Base-by-base conservation (phyloP, 202 grass and related monocot species). In the Musa balbisiana region DNA sequence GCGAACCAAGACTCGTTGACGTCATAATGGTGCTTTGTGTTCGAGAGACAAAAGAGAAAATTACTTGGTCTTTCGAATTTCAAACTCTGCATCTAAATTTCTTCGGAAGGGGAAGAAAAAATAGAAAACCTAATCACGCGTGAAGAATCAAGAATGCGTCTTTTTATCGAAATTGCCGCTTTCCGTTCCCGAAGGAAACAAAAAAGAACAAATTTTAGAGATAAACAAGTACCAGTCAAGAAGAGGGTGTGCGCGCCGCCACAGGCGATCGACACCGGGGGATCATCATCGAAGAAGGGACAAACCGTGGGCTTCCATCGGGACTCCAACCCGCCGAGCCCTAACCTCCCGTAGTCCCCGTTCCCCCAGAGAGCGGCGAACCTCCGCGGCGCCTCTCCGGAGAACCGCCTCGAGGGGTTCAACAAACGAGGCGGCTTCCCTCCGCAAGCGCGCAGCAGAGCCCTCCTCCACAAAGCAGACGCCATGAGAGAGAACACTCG, bases 161-260 rank as follows among this genome's bases (percentile, higher is more conserved):
- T 4, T 5, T 43, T 43, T 43, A 43, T 43, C 4, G 5, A 43
- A 10, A 66, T 23, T 3, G 23, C 9, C 23, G 25, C 63, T 12
- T 66, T 65, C 12, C 29, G 14, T 69, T 29, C 9, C 9, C 8
- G 13, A 65, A 19, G 55, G 50, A 13, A 55, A 59, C 19, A 55
- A 11, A 33, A 71, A 22, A 27, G 23, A 22, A 11, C 1, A 27
- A 33, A 58, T 20, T 3, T 2, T n/a, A 52, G 11, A 17, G 52
- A 2, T 33, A 10, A 72, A 20, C 3, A 12, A 62, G 56, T 86
- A 85, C 93, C 65, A 58, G 93, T 87, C 49, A 97, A 88, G 76
- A 97, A 97, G 78, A 97, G 88, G 55, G 93, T 97, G 82, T 93
- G 93, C 0, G 93, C 93, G 51, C 93, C 93, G 22, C 90, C 90